Percentiles rank a stretch among this genome's conserved stretches.
phyloP scores from a whole-genome alignment of 768 basidiomycete genomes.

The Termitomyces titanicus region DNA sequence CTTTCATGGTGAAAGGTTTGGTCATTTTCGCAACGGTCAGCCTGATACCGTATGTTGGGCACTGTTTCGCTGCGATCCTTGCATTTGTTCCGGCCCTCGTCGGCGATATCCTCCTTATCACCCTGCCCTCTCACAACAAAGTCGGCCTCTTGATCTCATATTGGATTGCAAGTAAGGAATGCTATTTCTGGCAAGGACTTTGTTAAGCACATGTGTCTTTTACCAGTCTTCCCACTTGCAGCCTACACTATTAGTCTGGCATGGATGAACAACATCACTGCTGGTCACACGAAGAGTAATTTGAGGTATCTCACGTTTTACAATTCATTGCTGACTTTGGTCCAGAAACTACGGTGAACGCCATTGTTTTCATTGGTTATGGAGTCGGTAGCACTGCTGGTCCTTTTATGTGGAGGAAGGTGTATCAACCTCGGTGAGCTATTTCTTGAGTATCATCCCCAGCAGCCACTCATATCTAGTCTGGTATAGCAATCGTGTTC shows the following conservation, averaged over 20 bases:
- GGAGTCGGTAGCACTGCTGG: slow-evolving; percentile 72
- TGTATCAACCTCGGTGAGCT: slow-evolving; percentile 63
- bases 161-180: slow-evolving; percentile 61
- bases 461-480: too few relatives aligned
- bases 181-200: slow-evolving; percentile 1
- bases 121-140: slow-evolving; percentile 58
- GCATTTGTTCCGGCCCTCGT: slow-evolving; percentile 68
- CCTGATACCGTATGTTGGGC: slow-evolving; percentile 61
- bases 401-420: slow-evolving; percentile 73
- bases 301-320: neutral
- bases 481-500: slow-evolving; percentile 55
- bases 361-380: slow-evolving; percentile 68
- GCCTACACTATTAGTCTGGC: slow-evolving; percentile 68
- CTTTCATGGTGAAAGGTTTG: slow-evolving; percentile 30
- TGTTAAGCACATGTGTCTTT: neutral
- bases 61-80: slow-evolving; percentile 57
- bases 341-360: slow-evolving; percentile 69
- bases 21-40: slow-evolving; percentile 42
- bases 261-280: slow-evolving; percentile 60
- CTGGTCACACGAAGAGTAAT: slow-evolving; percentile 73
- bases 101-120: slow-evolving; percentile 64
- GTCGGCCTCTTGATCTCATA: slow-evolving; percentile 72
- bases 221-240: slow-evolving; percentile 54
- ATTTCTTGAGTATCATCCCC: slow-evolving; percentile 4
- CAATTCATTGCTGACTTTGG: neutral